phyloP scores from a whole-genome alignment of 768 basidiomycete species.

The Rhodotorula sphaerocarpa region DNA sequence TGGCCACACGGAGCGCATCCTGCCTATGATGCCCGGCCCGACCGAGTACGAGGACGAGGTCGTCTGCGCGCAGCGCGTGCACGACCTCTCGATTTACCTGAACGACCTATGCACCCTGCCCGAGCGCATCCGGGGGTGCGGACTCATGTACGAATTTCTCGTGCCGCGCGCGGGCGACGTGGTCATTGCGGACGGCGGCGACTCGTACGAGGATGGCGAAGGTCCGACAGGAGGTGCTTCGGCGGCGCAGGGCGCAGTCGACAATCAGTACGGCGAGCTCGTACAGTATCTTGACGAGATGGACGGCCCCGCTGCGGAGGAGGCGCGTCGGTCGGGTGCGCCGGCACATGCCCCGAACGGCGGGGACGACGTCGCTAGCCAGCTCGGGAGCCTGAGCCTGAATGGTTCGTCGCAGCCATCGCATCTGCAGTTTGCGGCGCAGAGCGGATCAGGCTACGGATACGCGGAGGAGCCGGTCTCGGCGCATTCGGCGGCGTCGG shows the following conservation, averaged over 20 bases:
- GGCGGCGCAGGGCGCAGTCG: slow-evolving; percentile 13
- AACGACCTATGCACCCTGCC: slow-evolving; percentile 67
- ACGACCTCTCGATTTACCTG: slow-evolving; percentile 83
- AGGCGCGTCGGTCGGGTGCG: background rate
- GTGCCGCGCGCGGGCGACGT: slow-evolving; percentile 63
- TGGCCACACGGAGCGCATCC: slow-evolving; percentile 51
- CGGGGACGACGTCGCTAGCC: slow-evolving; percentile 6
- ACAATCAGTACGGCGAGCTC: slow-evolving; percentile 39
- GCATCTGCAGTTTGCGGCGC: slow-evolving; percentile 1
- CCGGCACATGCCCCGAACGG: background rate
- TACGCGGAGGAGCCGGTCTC: background rate
- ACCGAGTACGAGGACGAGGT: slow-evolving; percentile 71
- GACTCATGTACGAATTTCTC: slow-evolving; percentile 72
- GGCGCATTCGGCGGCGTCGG: background rate
- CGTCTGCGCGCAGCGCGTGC: slow-evolving; percentile 67
- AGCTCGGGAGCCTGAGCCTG: slow-evolving; percentile 24
- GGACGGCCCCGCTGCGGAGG: slow-evolving; percentile 21
- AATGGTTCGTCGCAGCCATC: slow-evolving; percentile 13
- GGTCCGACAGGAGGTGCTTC: slow-evolving; percentile 4
- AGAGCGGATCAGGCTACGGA: background rate
- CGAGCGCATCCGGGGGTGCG: slow-evolving; percentile 71
- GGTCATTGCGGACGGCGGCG: slow-evolving; percentile 29
- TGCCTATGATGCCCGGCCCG: slow-evolving; percentile 98
- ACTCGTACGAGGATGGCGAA: background rate
- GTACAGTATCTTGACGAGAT: slow-evolving; percentile 39